Evolutionary conservation across 495 filamentous ascomycete genomes (phyloP).

Genomic region (Trichoderma erinaceum): DNA sequence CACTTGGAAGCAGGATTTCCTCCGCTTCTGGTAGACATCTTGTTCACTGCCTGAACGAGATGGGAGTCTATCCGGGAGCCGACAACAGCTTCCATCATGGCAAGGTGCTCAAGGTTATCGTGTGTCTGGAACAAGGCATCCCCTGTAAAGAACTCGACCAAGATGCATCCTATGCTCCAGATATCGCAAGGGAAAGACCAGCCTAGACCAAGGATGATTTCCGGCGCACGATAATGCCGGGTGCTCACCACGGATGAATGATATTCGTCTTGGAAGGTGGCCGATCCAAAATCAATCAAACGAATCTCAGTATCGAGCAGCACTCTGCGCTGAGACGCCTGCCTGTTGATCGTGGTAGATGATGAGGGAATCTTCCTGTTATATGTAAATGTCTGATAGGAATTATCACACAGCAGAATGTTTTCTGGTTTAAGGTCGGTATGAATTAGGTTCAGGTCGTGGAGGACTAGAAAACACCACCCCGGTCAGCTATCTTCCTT

Average conservation of each 20-base stretch:
- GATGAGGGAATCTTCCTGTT: conserved; percentile 92
- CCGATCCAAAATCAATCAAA: conserved; percentile 95
- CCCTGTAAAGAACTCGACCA: conserved; percentile 98
- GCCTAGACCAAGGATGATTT: conserved; percentile 93
- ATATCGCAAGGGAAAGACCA: conserved; percentile 99
- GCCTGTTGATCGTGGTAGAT: conserved; percentile 65
- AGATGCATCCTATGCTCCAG: conserved; percentile 97
- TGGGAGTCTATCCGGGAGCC: conserved; percentile 64
- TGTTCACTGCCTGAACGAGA: conserved; percentile 70
- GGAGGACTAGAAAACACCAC: conserved; percentile 58
- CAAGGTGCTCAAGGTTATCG: conserved; percentile 94
- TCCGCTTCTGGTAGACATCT: conserved; percentile 53
- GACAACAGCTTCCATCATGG: conserved; percentile 98
- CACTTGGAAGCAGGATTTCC: conserved; percentile 79
- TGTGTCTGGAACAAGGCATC: conserved; percentile 98
- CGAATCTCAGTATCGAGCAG: conserved; percentile 93
- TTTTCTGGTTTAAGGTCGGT: conserved; percentile 98
- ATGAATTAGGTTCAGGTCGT: conserved; percentile 96
- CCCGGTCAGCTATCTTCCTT: background rate
- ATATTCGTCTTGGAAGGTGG: conserved; percentile 97
- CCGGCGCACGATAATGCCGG: conserved; percentile 89
- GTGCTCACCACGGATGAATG: conserved; percentile 97
- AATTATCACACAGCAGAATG: conserved; percentile 83
- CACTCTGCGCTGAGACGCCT: conserved; percentile 78
- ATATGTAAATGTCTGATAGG: conserved; percentile 95